These are phyloP conservation scores for Dovyalis caffra DNA, from an alignment of 345 rosid species.

Conservation along the genomic window DNA sequence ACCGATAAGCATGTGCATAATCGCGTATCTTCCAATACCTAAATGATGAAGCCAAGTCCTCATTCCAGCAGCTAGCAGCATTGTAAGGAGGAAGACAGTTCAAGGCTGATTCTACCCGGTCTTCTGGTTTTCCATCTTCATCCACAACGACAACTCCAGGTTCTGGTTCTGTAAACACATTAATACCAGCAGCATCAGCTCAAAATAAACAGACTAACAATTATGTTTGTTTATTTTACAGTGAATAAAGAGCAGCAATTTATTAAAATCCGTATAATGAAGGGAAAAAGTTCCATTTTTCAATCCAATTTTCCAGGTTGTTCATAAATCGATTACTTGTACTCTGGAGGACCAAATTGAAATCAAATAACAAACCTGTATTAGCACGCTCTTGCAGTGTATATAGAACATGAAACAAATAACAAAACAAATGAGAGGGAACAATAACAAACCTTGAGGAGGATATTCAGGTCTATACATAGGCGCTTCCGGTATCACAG, in stretches of 20 bases:
- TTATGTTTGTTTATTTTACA: too few relatives aligned
- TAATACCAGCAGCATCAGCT: constrained; percentile 6
- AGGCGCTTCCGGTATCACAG: constrained; percentile 75
- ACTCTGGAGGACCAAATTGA: too few relatives aligned
- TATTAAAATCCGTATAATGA: not conserved
- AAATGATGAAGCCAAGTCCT: constrained; percentile 38
- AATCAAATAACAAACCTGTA: too few relatives aligned
- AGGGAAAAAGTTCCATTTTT: not conserved
- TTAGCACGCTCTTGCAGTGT: too few relatives aligned
- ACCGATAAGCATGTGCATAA: constrained; percentile 74
- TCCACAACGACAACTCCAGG: constrained; percentile 40
- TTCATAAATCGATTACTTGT: too few relatives aligned
- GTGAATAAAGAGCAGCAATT: too few relatives aligned
- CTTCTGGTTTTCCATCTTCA: constrained; percentile 65
- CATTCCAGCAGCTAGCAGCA: constrained; percentile 46
- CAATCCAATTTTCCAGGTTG: not conserved
- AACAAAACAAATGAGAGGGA: not conserved
- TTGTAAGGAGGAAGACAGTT: constrained; percentile 67
- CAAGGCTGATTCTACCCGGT: constrained; percentile 59
- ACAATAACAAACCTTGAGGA: constrained; percentile 58
- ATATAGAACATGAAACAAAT: too few relatives aligned
- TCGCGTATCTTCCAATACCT: constrained; percentile 91
- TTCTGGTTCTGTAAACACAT: constrained; percentile 54
- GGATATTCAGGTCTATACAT: constrained; percentile 89
- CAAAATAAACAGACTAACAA: not conserved